Percentiles rank a stretch among this genome's conserved stretches.
phyloP scores from a whole-genome alignment of 2,329 filamentous ascomycete genomes.

The Blastomyces parvus region DNA sequence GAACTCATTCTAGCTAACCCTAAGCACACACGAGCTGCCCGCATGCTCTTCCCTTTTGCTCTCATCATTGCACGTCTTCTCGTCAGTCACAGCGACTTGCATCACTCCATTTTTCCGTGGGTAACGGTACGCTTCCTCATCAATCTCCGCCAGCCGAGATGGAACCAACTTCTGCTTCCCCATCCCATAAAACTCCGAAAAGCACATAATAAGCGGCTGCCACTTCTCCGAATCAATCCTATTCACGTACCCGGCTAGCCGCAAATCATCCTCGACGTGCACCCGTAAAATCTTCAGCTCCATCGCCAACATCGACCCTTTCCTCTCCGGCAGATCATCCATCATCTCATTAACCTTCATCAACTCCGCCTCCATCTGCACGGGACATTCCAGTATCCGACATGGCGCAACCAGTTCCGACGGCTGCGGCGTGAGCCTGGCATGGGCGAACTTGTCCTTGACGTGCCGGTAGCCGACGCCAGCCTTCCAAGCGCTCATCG shows the following conservation, averaged over 20 bases:
- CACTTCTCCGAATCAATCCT: conserved; percentile 37
- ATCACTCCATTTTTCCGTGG: neutral
- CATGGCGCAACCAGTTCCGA: conserved; percentile 29
- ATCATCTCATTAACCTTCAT: conserved; percentile 26
- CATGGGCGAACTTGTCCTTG: conserved; percentile 3
- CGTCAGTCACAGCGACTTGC: neutral
- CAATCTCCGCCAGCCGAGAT: neutral
- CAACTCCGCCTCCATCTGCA: conserved; percentile 37
- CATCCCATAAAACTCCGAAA: conserved; percentile 37
- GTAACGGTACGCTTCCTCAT: neutral
- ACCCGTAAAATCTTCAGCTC: conserved; percentile 32
- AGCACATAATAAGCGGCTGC: conserved; percentile 39
- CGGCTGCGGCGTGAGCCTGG: conserved; percentile 25
- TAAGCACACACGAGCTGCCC: neutral
- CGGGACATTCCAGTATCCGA: conserved; percentile 34
- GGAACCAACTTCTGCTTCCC: conserved; percentile 10
- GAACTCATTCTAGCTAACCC: neutral
- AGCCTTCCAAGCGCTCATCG: conserved; percentile 12
- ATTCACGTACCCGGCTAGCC: conserved; percentile 32
- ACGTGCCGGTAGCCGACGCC: neutral
- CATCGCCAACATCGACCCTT: conserved; percentile 25
- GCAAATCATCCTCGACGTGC: conserved; percentile 27
- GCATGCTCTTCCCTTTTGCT: neutral
- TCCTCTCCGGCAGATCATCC: conserved; percentile 22
- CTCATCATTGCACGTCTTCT: neutral